These are phyloP conservation scores for Rutstroemia sp. DNA, from an alignment of 2,329 filamentous ascomycete genomes.

Conservation along the genomic window DNA sequence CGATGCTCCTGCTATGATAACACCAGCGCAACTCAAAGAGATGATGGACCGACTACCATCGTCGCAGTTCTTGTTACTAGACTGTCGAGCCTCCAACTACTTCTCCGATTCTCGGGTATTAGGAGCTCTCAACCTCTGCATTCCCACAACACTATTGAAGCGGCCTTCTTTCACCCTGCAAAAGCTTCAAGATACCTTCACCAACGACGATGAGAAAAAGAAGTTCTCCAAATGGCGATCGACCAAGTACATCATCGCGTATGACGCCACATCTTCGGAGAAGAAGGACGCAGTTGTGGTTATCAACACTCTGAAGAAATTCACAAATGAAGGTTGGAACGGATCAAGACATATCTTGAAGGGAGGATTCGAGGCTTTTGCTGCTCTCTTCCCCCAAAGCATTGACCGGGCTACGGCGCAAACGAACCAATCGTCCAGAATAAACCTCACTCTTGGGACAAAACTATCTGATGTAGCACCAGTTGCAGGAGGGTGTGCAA, in stretches of 20 bases:
- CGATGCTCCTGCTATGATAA: conserved; percentile 43
- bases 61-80: conserved; percentile 56
- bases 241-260: conserved; percentile 74
- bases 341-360: conserved; percentile 69
- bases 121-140: conserved; percentile 85
- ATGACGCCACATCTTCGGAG: conserved; percentile 71
- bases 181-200: conserved; percentile 83
- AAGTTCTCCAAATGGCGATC: conserved; percentile 72
- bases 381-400: conserved; percentile 54
- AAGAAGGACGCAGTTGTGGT: conserved; percentile 74
- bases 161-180: conserved; percentile 82
- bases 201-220: conserved; percentile 57
- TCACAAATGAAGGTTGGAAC: conserved; percentile 72
- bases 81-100: conserved; percentile 80
- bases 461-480: conserved; percentile 51
- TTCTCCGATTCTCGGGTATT: conserved; percentile 67
- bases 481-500: conserved; percentile 81
- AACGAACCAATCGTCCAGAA: conserved; percentile 33
- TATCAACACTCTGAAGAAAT: conserved; percentile 88
- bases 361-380: conserved; percentile 75
- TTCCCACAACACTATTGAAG: conserved; percentile 89
- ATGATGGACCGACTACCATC: conserved; percentile 40
- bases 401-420: conserved; percentile 45
- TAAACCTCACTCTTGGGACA: conserved; percentile 44
- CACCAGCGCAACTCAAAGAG: conserved; percentile 45